These are phyloP conservation scores for Heimioporus sp. DNA, from an alignment of 768 basidiomycete species.

Conservation along the genomic window DNA sequence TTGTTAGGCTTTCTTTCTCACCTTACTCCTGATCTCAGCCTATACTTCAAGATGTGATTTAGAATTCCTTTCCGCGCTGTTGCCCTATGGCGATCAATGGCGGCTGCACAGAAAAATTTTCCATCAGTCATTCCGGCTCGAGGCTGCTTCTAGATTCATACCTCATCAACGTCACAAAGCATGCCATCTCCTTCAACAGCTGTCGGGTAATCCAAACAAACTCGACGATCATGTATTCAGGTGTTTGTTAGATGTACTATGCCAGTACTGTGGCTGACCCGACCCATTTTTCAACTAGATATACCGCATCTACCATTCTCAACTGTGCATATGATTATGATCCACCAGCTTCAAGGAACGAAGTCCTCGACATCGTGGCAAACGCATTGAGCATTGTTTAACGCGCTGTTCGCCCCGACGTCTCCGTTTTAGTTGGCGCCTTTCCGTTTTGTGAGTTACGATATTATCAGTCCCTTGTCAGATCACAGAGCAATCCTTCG, in stretches of 20 bases:
- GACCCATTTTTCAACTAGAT: neutral
- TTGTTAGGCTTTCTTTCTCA: neutral
- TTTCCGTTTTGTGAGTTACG: slow-evolving; percentile 6
- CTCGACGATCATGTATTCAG: neutral
- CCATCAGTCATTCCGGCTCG: neutral
- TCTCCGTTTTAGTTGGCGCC: no score
- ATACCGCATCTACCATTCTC: no score
- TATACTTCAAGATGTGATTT: neutral
- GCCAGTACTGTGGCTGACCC: neutral
- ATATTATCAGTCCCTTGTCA: no score
- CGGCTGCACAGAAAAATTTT: neutral
- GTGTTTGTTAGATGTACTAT: neutral
- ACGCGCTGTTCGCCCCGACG: no score
- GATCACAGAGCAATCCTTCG: no score
- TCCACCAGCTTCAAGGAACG: no score
- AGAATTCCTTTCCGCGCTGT: neutral
- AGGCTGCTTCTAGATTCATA: neutral
- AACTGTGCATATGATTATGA: no score
- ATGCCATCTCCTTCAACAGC: neutral
- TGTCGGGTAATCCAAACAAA: neutral
- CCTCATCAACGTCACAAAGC: neutral
- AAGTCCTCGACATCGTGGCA: no score
- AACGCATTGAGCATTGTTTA: no score
- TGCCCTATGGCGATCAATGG: neutral
- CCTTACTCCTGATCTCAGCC: neutral